Evolutionary conservation across 2,329 filamentous ascomycete species (phyloP).

Genomic region (Ambrosiella xylebori): DNA sequence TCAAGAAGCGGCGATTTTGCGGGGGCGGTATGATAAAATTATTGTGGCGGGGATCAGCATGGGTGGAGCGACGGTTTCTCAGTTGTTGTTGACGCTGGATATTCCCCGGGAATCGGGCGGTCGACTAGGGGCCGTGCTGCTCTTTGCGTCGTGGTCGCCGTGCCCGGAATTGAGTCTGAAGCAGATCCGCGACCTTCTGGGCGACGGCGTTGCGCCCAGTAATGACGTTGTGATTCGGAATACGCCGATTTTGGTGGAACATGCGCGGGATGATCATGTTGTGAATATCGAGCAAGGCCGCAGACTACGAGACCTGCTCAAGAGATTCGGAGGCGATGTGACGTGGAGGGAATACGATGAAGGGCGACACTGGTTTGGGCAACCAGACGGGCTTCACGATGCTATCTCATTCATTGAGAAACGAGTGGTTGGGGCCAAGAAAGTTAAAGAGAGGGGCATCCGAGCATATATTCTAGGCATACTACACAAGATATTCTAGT

Average conservation of each 20-base stretch:
- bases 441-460: background rate
- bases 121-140: background rate
- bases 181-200: background rate
- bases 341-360: background rate
- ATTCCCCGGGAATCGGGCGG: background rate
- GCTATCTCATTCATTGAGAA: background rate
- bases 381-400: background rate
- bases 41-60: background rate
- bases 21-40: background rate
- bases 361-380: background rate
- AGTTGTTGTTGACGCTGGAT: background rate
- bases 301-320: background rate
- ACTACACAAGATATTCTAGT: background rate
- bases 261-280: constrained; percentile 1
- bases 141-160: background rate
- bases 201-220: background rate
- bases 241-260: background rate
- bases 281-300: background rate
- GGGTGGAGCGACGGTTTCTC: background rate
- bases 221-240: background rate
- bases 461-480: background rate
- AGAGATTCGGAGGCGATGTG: background rate
- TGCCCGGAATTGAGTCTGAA: background rate
- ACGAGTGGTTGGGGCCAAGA: background rate
- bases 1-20: background rate